phyloP scores from a whole-genome alignment of 2,329 filamentous ascomycete genomes.

The Cephalotrichum gorgonifer region DNA sequence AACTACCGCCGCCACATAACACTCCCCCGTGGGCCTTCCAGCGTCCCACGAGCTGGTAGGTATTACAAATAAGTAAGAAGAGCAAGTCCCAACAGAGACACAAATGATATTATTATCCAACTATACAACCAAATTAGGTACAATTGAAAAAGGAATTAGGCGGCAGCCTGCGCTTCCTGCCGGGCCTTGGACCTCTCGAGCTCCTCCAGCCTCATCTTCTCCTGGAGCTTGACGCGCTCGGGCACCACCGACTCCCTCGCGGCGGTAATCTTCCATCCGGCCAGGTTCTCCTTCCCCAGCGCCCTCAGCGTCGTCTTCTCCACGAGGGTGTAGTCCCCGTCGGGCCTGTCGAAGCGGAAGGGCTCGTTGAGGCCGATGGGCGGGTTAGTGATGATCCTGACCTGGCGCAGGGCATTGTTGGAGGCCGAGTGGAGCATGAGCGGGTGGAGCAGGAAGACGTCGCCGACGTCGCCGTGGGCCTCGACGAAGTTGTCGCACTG shows the following conservation, averaged over 20 bases:
- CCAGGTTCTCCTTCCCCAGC: constrained; percentile 33
- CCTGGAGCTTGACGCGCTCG: constrained; percentile 16
- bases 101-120: no score
- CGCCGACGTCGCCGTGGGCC: constrained; percentile 40
- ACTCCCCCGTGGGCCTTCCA: no score
- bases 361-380: constrained; percentile 34
- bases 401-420: constrained; percentile 16
- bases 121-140: no score
- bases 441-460: constrained; percentile 49
- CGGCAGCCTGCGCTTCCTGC: background rate
- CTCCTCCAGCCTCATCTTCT: constrained; percentile 17
- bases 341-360: constrained; percentile 25
- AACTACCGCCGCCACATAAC: no score
- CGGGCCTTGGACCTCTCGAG: constrained; percentile 28
- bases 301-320: constrained; percentile 42
- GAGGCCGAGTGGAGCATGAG: constrained; percentile 48
- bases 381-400: constrained; percentile 17
- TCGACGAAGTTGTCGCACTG: constrained; percentile 40
- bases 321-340: constrained; percentile 40
- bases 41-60: no score
- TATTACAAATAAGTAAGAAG: no score
- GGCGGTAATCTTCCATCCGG: constrained; percentile 40
- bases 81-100: no score
- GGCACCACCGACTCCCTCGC: constrained; percentile 39
- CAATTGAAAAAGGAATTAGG: background rate